Evolutionary conservation across 2,329 filamentous ascomycete genomes (phyloP), one percentile per base, ranked within the genome.

Genomic region (Iodosphaeria phyllophila): DNA sequence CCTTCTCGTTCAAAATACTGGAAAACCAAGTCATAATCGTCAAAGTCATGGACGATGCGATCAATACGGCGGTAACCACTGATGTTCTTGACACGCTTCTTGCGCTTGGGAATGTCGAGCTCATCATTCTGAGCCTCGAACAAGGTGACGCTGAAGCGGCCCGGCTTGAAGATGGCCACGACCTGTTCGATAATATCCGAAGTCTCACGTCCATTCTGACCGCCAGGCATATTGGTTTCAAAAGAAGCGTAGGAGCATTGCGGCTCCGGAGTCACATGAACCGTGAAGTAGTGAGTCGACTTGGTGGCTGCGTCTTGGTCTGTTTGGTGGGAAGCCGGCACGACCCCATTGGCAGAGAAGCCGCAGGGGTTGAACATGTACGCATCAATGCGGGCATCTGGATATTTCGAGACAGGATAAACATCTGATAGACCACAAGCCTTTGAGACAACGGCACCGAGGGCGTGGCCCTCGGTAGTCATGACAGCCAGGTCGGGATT

Each of bases 211-310:
- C 84, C 84, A 28, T 70, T 80, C 54, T 92, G 82, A 5, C 72
- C 74, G 14, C 82, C 77, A 2, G 89, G 89, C 4, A 98, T 86
- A 39, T 95, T 98, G 36, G 89, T 95, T 60, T 98, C 89, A 45
- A 98, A 98, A 2, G 83, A 93, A 18, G 89, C 89, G 48, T 92
- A 98, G 5, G 84, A 93, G 59, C 86, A 98, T 42, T 92, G 73
- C 9, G 86, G 82, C 60, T 98, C 89, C 1, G 89, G 89, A 0
- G 89, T 98, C 36, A 98, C 89, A 45, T 98, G 89, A 13, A 98
- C 89, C 1, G 86, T 98, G 54, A 93, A 98, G 56, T 98, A 98
- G 53, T 95, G 83, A 20, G 69, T 75, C 4, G 64, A 56, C 26
- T 58, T 59, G 31, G 51, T 49, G 24, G 46, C 43, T 30, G 59